Conservation (phyloP, 768 basidiomycete species). For the Gloeostereum incarnatum region DNA sequence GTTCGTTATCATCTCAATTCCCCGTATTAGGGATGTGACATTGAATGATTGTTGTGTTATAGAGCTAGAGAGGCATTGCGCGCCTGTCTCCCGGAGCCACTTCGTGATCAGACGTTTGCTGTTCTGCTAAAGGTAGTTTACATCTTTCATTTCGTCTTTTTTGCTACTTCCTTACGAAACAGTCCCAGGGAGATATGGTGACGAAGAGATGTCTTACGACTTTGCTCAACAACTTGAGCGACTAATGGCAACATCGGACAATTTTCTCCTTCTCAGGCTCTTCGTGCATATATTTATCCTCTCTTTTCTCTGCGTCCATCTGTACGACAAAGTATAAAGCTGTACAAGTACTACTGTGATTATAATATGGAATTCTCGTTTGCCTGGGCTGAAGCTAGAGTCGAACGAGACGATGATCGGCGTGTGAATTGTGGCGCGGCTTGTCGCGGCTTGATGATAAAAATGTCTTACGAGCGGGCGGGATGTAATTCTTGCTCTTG, state of each 20-base stretch:
- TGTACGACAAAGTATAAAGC: constrained; percentile 5
- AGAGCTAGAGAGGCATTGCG: constrained; percentile 94
- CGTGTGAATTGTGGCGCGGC: no score
- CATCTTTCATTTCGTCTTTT: neutral
- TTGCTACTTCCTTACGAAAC: constrained; percentile 12
- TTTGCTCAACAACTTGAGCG: constrained; percentile 79
- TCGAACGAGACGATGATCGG: no score
- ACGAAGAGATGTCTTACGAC: constrained; percentile 92
- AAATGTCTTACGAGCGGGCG: no score
- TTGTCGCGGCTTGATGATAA: no score
- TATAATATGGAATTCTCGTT: no score
- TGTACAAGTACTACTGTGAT: no score
- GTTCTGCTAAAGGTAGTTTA: constrained; percentile 73
- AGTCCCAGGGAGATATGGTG: constrained; percentile 84
- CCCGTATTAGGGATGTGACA: neutral
- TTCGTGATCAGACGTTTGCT: constrained; percentile 89
- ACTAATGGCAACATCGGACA: constrained; percentile 34
- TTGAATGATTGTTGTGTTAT: constrained; percentile 9
- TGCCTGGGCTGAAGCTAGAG: no score
- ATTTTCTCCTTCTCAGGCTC: constrained; percentile 2
- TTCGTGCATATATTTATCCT: constrained; percentile 2
- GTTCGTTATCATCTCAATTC: constrained; percentile 31
- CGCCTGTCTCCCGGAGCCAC: constrained; percentile 91
- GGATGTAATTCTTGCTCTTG: no score
- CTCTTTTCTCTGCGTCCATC: neutral